Percentiles rank a stretch among this genome's conserved stretches.
phyloP scores from a whole-genome alignment of 257 asterid genomes.

The Anisodus tanguticus region DNA sequence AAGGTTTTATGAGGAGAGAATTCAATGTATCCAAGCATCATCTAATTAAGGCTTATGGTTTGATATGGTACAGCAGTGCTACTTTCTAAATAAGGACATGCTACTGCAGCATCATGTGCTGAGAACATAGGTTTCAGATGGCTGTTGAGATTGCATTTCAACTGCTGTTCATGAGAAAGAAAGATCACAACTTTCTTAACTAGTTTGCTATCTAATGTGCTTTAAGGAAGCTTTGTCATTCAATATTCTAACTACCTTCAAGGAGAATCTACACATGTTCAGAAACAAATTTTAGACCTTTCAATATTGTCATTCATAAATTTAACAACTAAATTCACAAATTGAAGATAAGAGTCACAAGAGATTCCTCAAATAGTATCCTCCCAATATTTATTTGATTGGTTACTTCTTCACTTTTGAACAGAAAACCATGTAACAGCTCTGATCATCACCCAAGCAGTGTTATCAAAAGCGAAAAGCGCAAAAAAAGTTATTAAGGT shows the following conservation, averaged over 20 bases:
- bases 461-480: too few relatives aligned
- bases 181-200: slow-evolving; percentile 8
- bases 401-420: background rate
- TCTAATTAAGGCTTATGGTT: background rate
- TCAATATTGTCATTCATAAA: background rate
- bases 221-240: background rate
- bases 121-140: background rate
- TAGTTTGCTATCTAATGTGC: background rate
- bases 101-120: background rate
- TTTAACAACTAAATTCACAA: background rate
- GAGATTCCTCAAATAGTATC: background rate
- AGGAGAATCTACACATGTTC: background rate
- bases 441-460: background rate
- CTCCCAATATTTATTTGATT: background rate
- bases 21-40: background rate
- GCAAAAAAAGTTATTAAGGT: too few relatives aligned
- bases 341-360: background rate
- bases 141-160: slow-evolving; percentile 11
- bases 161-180: slow-evolving; percentile 13
- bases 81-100: background rate
- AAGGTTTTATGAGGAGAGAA: background rate
- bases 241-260: background rate
- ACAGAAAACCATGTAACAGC: background rate
- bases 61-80: background rate
- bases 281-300: background rate